A percentile compares a stretch with the other conserved stretches of the same genome.
Conservation (phyloP, 208 protist genomes). For the Trypanosoma lewisi region DNA sequence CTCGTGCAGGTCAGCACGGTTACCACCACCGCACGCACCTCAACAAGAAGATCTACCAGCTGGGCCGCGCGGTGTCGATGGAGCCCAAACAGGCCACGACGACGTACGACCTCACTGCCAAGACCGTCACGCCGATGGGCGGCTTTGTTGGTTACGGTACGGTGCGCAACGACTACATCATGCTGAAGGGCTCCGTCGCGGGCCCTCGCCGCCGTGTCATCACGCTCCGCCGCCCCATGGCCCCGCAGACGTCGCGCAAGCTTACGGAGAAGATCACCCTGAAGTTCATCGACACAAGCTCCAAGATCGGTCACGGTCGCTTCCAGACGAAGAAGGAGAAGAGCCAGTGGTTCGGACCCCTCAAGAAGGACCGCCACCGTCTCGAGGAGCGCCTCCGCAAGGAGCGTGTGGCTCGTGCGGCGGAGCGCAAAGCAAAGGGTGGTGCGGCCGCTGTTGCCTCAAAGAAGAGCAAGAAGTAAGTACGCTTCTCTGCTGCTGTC, state of each 20-base stretch:
- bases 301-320: conserved; percentile 98
- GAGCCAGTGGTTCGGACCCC: conserved; percentile 94
- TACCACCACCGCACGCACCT: conserved; percentile 99
- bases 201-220: conserved; percentile 97
- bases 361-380: conserved; percentile 92
- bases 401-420: conserved; percentile 77
- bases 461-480: conserved; percentile 31
- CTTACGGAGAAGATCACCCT: conserved; percentile 92
- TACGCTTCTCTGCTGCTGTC: not conserved
- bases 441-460: conserved; percentile 15
- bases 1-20: conserved; percentile 99
- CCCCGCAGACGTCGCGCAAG: conserved; percentile 77
- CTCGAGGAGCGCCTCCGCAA: conserved; percentile 81
- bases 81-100: conserved; percentile 91
- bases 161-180: conserved; percentile 97
- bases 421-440: conserved; percentile 65
- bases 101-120: conserved; percentile 98
- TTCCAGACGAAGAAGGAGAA: conserved; percentile 99
- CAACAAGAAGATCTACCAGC: conserved; percentile 99
- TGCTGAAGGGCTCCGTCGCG: conserved; percentile 96
- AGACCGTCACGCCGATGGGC: conserved; percentile 99
- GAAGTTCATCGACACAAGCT: conserved; percentile 99
- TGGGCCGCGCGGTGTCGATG: conserved; percentile 88
- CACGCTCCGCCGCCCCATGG: conserved; percentile 97
- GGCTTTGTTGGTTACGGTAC: conserved; percentile 99